Evolutionary conservation across 176 grass and related monocot species (phyloP), one percentile per base, ranked within the genome.

Genomic region (Musa acuminata): DNA sequence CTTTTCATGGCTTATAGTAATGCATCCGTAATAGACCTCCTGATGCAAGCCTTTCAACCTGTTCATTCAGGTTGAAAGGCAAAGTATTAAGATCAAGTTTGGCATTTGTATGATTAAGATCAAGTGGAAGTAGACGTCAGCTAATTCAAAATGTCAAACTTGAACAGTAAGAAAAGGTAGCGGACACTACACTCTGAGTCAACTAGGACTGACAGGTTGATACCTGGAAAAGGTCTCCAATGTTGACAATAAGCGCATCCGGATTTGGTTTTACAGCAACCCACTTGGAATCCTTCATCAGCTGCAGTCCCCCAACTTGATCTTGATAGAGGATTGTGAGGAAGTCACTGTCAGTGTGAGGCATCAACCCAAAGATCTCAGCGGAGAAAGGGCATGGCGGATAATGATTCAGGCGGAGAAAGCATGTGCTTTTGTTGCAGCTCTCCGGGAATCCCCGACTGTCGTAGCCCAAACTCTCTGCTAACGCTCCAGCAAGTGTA

Each of bases 221-320:
- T 80, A 92, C 87, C 90, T 92, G 93, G 55, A 97, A 93, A 51
- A 97, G 90, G 53, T 97, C 93, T 63, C 93, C 93, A n/a, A n/a
- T n/a, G n/a, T n/a, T n/a, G n/a, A n/a, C n/a, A n/a, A n/a, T n/a
- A n/a, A n/a, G n/a, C n/a, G 85, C 90, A 75, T 88, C 80, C 0
- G 83, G 82, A 79, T 81, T 89, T 3, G 93, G 90, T 27, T 78
- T 81, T 52, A 97, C 85, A n/a, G 89, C 76, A 11, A 90, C 77
- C 93, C 93, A 97, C 49, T 79, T 78, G 1, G 77, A 51, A 71
- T 83, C 83, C 83, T 93, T 97, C 82, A 85, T 77, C 21, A 97
- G 85, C 54, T 97, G 93, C 49, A 97, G 86, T 11, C 93, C 87
- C 0, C 87, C 87, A 50, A 97, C 90, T 23, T 97, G 90, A 80